Evolutionary conservation across 2,329 filamentous ascomycete species (phyloP), one percentile per base, ranked within the genome.

Genomic region (Hypoxylon sp.): DNA sequence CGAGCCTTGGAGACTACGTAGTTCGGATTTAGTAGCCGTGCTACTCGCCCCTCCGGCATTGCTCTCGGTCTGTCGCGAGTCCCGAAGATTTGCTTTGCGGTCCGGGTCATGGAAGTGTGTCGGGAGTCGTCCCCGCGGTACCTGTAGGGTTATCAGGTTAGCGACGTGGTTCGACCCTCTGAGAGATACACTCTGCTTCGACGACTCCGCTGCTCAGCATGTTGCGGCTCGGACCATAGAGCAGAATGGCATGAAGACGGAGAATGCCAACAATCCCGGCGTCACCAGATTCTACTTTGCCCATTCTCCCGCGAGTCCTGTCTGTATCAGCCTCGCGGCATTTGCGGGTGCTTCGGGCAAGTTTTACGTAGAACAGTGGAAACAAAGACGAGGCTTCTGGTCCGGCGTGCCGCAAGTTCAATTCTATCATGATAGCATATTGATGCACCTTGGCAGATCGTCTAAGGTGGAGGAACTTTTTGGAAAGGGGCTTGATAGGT

Each of bases 361-460:
- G 38, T 59, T 59, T 35, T 51, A 54, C 21, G 45, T 36, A n/a
- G 49, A 57, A 31, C 56, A 59, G 45, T 59, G 56, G 56, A 52
- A 56, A 17, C 49, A 42, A 27, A 57, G 44, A 38, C 45, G 56
- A 37, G 49, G 56, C 5, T 59, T 59, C 45, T 59, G 56, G 56
- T 51, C 37, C 30, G 56, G 52, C 11, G 56, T 59, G 8, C 52
- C 56, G 15, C 52, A 27, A 21, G 54, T 54, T 26, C 45, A 44
- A 11, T 59, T 51, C 42, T 59, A 59, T 37, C 52, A 51, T 31
- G 49, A 59, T 15, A 59, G 52, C 38, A 54, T 59, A 51, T 26
- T 53, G 16, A 54, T 59, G 52, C 52, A 57, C 40, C 49, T 59
- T 15, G 52, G 49, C 38, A 56, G 56, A 59, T 59, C 56, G 8